These are phyloP conservation scores for Aspergillus sojae DNA, from an alignment of 2,329 filamentous ascomycete species.

Conservation along the genomic window DNA sequence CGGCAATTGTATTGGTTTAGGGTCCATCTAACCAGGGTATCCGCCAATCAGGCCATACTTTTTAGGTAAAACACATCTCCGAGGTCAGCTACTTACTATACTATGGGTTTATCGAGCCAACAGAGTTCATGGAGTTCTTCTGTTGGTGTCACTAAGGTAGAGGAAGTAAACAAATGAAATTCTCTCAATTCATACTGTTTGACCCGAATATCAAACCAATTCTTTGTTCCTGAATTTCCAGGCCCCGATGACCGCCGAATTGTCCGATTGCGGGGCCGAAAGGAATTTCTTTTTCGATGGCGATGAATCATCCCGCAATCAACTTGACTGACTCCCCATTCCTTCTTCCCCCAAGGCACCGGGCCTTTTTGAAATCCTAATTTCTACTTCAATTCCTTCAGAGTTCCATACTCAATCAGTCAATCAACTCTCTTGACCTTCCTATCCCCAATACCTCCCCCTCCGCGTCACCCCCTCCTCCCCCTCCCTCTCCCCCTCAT, in stretches of 20 bases:
- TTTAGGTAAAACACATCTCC: neutral
- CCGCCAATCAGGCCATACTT: neutral
- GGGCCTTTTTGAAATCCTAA: neutral
- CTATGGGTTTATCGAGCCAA: neutral
- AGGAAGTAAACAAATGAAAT: neutral
- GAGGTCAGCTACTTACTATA: too few relatives aligned
- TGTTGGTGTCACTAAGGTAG: neutral
- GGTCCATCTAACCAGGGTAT: neutral
- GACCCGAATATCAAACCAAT: neutral
- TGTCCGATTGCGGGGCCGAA: conserved; percentile 7
- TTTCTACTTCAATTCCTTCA: neutral
- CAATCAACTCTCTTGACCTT: neutral
- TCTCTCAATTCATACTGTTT: neutral
- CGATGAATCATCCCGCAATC: conserved; percentile 12
- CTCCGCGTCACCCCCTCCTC: neutral
- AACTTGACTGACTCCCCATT: neutral
- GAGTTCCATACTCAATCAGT: neutral
- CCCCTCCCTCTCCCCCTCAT: neutral
- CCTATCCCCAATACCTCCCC: neutral
- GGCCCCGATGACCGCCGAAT: neutral
- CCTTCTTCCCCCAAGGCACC: neutral
- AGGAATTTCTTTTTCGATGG: conserved; percentile 8
- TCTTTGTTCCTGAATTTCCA: neutral
- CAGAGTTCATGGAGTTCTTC: too few relatives aligned
- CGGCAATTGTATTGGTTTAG: neutral